Base-by-base conservation (phyloP, 441 rosid genomes). In the Bruguiera hainesii region DNA sequence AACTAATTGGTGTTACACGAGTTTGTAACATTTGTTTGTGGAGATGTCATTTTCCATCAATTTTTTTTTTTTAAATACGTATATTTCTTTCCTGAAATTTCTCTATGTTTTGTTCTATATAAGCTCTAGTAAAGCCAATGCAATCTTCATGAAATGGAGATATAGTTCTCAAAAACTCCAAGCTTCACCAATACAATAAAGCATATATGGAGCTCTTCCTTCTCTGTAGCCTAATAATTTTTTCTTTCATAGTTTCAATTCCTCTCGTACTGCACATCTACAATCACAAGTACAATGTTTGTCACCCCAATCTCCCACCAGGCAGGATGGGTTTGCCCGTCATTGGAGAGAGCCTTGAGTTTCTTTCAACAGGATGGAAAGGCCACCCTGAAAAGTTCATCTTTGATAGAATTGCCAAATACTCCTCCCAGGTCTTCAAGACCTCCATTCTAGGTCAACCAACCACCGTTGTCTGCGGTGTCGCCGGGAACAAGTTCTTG, bases 401-500 rank as follows among this genome's bases (percentile, higher is more conserved):
- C 21, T 48, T 29, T 28, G 68, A 70, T 26, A 28, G 73, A 33
- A 64, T 63, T 56, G 10, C 23, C 2, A 63, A 64, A 13, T 64
- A 18, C 58, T 70, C 68, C 3, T 21, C 28, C 13, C 33, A 56
- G 19, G 70, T 78, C 56, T 86, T 88, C 78, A 88, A 80, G 56
- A 82, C 91, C 3, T 76, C 79, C 25, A 58, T 86, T 21, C 69
- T 88, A 8, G 79, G 80, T 0, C 75, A 81, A 50, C 83, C 87
- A 0, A 72, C 76, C 0, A 86, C 75, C 0, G 79, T 84, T 64
- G 37, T 84, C 30, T 75, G 87, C 3, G 88, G 89, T 0, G 71
- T 84, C 0, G 81, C 79, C 0, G 85, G 85, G 9, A 83, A 85
- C 78, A 82, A 79, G 67, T 87, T 87, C 79, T 73, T 84, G 64